Evolutionary conservation across 1,284 basidiomycete genomes (phyloP).

Genomic region (Ustilago vetiveriae): DNA sequence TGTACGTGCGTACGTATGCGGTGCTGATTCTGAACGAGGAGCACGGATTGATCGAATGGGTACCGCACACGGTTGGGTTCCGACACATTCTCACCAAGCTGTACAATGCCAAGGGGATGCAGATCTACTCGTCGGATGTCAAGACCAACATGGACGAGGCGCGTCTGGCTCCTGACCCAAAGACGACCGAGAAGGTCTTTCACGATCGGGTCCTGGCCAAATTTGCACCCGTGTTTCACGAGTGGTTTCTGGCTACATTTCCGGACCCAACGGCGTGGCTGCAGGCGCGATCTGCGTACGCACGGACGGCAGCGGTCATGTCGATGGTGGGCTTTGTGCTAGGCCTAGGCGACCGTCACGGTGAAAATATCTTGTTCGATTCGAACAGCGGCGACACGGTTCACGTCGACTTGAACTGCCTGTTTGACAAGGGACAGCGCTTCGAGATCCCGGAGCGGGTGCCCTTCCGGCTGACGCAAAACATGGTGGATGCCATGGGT

Average conservation of each 20-base stretch:
- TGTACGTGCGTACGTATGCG: constrained; percentile 77
- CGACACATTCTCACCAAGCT: constrained; percentile 79
- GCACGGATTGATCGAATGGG: constrained; percentile 98
- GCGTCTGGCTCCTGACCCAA: constrained; percentile 69
- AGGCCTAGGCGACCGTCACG: constrained; percentile 95
- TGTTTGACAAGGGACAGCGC: constrained; percentile 91
- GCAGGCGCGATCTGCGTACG: constrained; percentile 83
- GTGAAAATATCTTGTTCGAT: constrained; percentile 96
- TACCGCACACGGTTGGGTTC: constrained; percentile 88
- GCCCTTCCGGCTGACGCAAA: constrained; percentile 94
- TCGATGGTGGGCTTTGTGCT: constrained; percentile 98
- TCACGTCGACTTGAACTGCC: constrained; percentile 97
- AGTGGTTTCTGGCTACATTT: constrained; percentile 97
- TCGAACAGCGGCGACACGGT: constrained; percentile 87
- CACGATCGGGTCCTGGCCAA: constrained; percentile 72
- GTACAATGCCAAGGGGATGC: constrained; percentile 72
- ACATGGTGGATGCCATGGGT: constrained; percentile 90
- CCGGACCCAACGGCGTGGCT: constrained; percentile 97
- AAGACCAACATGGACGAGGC: constrained; percentile 73
- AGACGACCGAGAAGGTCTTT: constrained; percentile 74
- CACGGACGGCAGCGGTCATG: constrained; percentile 93
- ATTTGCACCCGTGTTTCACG: constrained; percentile 86
- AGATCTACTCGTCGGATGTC: constrained; percentile 71
- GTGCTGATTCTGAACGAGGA: constrained; percentile 97
- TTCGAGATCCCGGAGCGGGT: constrained; percentile 92